A percentile compares a stretch with the other conserved stretches of the same genome.
Conservation (phyloP, 257 asterid species). For the Salvia hispanica region DNA sequence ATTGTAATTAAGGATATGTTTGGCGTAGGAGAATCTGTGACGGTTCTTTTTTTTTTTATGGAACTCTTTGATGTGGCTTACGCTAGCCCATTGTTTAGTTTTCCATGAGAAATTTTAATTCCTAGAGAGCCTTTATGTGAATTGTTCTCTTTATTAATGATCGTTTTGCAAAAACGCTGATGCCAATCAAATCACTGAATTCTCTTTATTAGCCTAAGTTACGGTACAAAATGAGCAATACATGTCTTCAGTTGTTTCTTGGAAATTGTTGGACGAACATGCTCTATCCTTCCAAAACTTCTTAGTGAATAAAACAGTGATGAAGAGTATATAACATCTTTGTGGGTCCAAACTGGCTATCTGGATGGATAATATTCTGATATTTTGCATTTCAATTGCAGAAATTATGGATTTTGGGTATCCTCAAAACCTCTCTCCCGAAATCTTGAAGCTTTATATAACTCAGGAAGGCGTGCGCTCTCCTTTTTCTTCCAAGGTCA, state of each 20-base stretch:
- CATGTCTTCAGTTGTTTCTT: slow-evolving; percentile 2
- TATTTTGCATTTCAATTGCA: slow-evolving; percentile 41
- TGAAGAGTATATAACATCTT: slow-evolving; percentile 6
- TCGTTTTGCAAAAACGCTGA: slow-evolving; percentile 6
- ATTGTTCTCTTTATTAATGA: not conserved
- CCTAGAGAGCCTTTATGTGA: slow-evolving; percentile 1
- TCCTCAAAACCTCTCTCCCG: slow-evolving; percentile 98
- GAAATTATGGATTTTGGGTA: slow-evolving; percentile 99
- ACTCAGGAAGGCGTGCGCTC: slow-evolving; percentile 99
- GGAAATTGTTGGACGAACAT: slow-evolving; percentile 15
- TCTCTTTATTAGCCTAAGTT: slow-evolving; percentile 5
- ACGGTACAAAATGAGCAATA: slow-evolving; percentile 7
- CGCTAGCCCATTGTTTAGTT: not conserved
- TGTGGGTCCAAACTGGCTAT: slow-evolving; percentile 18
- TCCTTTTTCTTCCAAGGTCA: slow-evolving; percentile 96
- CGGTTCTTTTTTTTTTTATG: slow-evolving; percentile 13
- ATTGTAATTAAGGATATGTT: slow-evolving; percentile 9
- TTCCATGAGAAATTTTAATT: slow-evolving; percentile 2
- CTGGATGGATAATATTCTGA: slow-evolving; percentile 27
- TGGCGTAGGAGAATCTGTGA: not conserved
- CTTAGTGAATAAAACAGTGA: slow-evolving; percentile 2
- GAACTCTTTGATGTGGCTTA: slow-evolving; percentile 26
- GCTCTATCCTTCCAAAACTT: not conserved
- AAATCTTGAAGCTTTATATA: slow-evolving; percentile 96
- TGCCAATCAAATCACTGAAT: slow-evolving; percentile 18